These are phyloP conservation scores for Staphylotrichum tortipilum DNA, from an alignment of 495 filamentous ascomycete genomes.

Conservation along the genomic window DNA sequence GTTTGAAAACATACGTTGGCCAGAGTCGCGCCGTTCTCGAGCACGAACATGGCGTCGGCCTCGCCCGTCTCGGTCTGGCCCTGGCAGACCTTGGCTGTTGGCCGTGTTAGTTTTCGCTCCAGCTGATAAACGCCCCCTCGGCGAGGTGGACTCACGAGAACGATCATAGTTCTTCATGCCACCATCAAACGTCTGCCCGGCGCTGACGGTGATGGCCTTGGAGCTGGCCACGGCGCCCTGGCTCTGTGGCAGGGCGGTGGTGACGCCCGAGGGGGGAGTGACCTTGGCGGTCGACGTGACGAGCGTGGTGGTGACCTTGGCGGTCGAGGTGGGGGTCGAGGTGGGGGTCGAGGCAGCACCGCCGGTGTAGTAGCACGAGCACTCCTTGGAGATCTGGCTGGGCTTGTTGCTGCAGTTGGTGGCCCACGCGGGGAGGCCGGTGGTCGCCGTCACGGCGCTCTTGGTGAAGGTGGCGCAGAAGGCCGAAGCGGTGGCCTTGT, in stretches of 20 bases:
- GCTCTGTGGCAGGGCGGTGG: conserved; percentile 17
- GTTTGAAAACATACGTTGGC: conserved; percentile 28
- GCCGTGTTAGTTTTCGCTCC: background rate
- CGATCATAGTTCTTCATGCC: conserved; percentile 40
- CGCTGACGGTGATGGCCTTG: conserved; percentile 25
- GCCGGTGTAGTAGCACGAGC: conserved; percentile 5
- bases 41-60: conserved; percentile 41
- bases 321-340: background rate
- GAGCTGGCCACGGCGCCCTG: conserved; percentile 14
- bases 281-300: background rate
- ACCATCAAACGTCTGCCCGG: conserved; percentile 37
- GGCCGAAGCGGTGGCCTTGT: background rate
- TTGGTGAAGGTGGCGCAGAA: conserved; percentile 8
- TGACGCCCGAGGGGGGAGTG: background rate
- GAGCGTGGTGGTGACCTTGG: background rate
- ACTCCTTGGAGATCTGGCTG: conserved; percentile 5
- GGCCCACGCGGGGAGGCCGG: conserved; percentile 1
- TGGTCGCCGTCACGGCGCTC: background rate
- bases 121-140: too few species aligned
- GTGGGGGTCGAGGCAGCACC: background rate
- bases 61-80: conserved; percentile 43
- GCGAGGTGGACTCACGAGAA: conserved; percentile 21
- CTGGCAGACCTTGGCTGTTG: conserved; percentile 27
- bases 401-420: conserved; percentile 7
- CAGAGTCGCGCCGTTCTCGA: conserved; percentile 42